Evolutionary conservation across 495 filamentous ascomycete genomes (phyloP), one percentile per base, ranked within the genome.

Genomic region (Aspergillus hancockii): DNA sequence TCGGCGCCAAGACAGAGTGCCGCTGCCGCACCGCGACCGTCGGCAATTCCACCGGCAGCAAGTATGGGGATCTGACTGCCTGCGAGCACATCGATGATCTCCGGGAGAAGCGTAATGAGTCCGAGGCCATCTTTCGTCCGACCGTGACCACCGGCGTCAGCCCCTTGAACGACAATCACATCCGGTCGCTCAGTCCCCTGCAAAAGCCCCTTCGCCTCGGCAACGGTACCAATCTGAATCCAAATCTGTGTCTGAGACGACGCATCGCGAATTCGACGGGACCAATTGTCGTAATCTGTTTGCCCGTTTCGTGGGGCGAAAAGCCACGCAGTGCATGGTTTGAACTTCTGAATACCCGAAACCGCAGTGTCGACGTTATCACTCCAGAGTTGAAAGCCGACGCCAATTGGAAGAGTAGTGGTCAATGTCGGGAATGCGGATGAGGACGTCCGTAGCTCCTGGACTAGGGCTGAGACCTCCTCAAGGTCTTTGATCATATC

Each of bases 121-220:
- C 88, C 82, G 1, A 87, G 77, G 3, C 83, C 85, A 46, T 79
- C 72, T 0, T 66, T 62, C 0, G 68, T 77, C 25, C 83, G 79
- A 43, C 90, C 89, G 67, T 94, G 90, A 0, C 90, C 90, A 0
- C 90, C 90, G 0, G 90, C 84, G 60, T 93, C 90, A 1, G 78
- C 63, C 0, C 90, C 90, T 66, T 93, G 90, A 4, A 90, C 77
- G 2, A 92, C 87, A 0, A 93, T 62, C 6, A 88, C 86, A 64
- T 92, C 88, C 1, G 88, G 86, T 18, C 56, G 64, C 23, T 72
- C 71, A 0, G 63, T 60, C 40, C 55, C 64, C 22, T 25, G 16
- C 19, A 77, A 57, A 6, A 81, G 74, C 32, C 74, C 73, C 13
- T 82, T 23, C 8, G 81, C 82, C 56, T 84, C 81, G 0, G 54